Conservation (phyloP, 148 eudicot genomes). For the Chenopodium album region DNA sequence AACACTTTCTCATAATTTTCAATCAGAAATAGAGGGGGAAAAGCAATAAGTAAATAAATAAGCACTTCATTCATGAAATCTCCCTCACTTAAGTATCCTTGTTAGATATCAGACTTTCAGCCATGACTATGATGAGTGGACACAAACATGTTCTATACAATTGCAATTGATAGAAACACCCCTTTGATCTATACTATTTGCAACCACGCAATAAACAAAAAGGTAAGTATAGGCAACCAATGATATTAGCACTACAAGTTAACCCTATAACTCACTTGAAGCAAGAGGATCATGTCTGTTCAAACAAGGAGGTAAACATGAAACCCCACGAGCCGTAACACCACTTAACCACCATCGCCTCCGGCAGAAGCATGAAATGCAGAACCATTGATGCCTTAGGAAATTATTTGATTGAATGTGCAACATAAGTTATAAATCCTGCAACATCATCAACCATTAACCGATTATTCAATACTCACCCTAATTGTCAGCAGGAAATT, state of each 20-base stretch:
- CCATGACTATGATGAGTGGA: background rate
- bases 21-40: background rate
- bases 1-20: background rate
- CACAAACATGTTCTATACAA: too few species aligned
- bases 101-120: background rate
- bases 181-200: background rate
- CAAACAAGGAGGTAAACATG: conserved; percentile 32
- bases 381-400: conserved; percentile 39
- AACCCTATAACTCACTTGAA: conserved; percentile 21
- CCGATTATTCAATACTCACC: background rate
- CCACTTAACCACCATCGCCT: conserved; percentile 31
- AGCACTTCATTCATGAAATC: background rate
- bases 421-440: conserved; percentile 40
- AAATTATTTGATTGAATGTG: conserved; percentile 36
- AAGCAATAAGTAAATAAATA: background rate
- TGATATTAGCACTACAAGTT: background rate
- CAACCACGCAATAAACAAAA: background rate
- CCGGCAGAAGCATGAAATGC: conserved; percentile 29
- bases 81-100: too few species aligned
- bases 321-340: conserved; percentile 34
- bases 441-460: conserved; percentile 16
- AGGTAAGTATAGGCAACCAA: background rate
- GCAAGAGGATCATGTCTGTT: conserved; percentile 27
- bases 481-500: background rate
- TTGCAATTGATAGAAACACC: background rate